Evolutionary conservation across 768 basidiomycete genomes (phyloP), one percentile per base, ranked within the genome.

Genomic region (Boletus pseudopeckii): DNA sequence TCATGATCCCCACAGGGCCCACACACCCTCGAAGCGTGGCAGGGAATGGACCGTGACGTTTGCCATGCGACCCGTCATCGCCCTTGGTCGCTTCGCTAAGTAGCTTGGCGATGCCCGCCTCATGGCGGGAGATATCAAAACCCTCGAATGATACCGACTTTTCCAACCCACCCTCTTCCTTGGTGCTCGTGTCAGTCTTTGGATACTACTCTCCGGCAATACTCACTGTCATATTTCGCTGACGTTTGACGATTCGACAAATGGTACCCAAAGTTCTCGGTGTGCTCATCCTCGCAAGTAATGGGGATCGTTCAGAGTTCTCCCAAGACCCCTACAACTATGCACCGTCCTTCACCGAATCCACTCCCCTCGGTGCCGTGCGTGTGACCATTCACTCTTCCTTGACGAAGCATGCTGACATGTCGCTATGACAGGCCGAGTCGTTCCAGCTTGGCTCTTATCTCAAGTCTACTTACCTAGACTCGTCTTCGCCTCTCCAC

Each of bases 301-400:
- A 86, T 63, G 89, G 88, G 53, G 88, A 88, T 72, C 83, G 88
- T 57, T 73, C 74, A 60, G 80, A 78, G 68, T 85, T 79, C 65
- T 78, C 79, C 71, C 88, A 90, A 68, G 83, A 90, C 67, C 89
- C 89, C 24, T 71, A 77, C 63, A 84, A 75, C 28, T 90, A 90
- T 69, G 75, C 79, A 39, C 79, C 78, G 20, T 76, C 80, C 30
- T 77, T 78, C 60, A 82, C 86, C 3, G 82, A 84, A 71, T 85
- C 84, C 38, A 90, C 86, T n/a, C 82, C 88, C 51, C 82, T 90
- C 55, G 88, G 88, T 58, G 86, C 85, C 73, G 86, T 85, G 62
- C 45, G 79, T 70, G 10, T 48, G 7, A 14, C 24, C 10, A 44
- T 34, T 4, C 41, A 24, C 26, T 10, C 48, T 24, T 38, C 13